These are phyloP conservation scores for Remersonia thermophila DNA, from an alignment of 2,329 filamentous ascomycete genomes.

Conservation along the genomic window DNA sequence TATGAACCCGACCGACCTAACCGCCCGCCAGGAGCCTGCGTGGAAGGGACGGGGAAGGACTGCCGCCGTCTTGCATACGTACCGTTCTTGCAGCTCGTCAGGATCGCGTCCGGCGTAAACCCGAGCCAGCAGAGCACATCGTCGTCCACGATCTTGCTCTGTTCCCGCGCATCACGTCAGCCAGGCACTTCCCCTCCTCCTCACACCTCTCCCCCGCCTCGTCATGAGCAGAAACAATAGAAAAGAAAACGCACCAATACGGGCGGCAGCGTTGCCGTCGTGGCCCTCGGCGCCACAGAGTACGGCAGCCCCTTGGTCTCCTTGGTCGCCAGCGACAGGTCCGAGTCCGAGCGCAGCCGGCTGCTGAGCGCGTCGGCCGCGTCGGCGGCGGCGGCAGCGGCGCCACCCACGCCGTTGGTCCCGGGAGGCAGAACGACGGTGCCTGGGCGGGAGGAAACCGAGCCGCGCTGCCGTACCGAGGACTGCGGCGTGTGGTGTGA, in stretches of 20 bases:
- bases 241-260: slow-evolving; percentile 56
- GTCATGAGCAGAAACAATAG: too few relatives aligned
- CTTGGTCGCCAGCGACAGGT: slow-evolving; percentile 37
- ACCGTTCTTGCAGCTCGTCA: slow-evolving; percentile 88
- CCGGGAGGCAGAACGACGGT: slow-evolving; percentile 29
- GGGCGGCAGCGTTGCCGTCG: slow-evolving; percentile 76
- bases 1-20: too few relatives aligned
- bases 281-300: slow-evolving; percentile 70
- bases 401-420: slow-evolving; percentile 23
- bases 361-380: slow-evolving; percentile 29
- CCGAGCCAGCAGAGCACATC: slow-evolving; percentile 82
- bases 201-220: too few relatives aligned
- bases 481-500: too few relatives aligned
- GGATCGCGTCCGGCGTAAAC: slow-evolving; percentile 88
- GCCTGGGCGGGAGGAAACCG: slow-evolving; percentile 35
- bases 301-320: slow-evolving; percentile 46
- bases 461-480: slow-evolving; percentile 44
- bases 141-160: slow-evolving; percentile 73
- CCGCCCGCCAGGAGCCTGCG: too few relatives aligned
- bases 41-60: neutral
- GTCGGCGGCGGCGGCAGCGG: too few relatives aligned
- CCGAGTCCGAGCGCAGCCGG: slow-evolving; percentile 62
- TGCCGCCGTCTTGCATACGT: slow-evolving; percentile 24
- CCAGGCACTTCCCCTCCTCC: too few relatives aligned
- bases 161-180: slow-evolving; percentile 9